phyloP scores from a whole-genome alignment of 495 filamentous ascomycete genomes.

The Aspergillus affinis region DNA sequence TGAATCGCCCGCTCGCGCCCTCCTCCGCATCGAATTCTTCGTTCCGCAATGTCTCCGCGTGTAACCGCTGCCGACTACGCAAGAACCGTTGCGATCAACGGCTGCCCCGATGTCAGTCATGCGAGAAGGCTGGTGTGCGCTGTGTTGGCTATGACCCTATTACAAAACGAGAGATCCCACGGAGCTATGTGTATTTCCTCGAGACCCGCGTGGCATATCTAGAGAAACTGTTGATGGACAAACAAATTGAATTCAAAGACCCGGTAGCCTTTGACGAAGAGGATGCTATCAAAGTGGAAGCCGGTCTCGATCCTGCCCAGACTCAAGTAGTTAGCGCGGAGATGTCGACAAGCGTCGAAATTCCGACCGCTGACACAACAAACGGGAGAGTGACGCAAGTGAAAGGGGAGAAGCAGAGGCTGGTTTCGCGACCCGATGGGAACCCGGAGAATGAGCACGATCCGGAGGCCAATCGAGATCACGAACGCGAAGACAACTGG shows the following conservation, averaged over 20 bases:
- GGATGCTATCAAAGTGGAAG: constrained; percentile 38
- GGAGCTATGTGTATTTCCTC: constrained; percentile 93
- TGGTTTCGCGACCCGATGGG: constrained; percentile 34
- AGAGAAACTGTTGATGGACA: constrained; percentile 70
- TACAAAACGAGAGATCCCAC: constrained; percentile 88
- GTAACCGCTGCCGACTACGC: constrained; percentile 85
- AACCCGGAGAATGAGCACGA: constrained; percentile 25
- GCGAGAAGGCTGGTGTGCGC: constrained; percentile 83
- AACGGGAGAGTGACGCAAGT: constrained; percentile 22
- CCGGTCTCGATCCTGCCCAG: constrained; percentile 31
- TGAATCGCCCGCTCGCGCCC: constrained; percentile 18
- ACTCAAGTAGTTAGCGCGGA: constrained; percentile 18
- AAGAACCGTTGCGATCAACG: constrained; percentile 96
- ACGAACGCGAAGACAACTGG: constrained; percentile 55
- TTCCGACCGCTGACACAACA: constrained; percentile 13
- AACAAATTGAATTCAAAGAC: constrained; percentile 69
- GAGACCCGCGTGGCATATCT: constrained; percentile 83
- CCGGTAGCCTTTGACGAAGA: constrained; percentile 76
- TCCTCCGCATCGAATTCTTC: constrained; percentile 43
- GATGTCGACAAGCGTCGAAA: constrained; percentile 17
- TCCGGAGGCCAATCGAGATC: constrained; percentile 26
- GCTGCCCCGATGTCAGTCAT: constrained; percentile 83
- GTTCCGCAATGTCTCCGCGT: constrained; percentile 93
- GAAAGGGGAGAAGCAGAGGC: constrained; percentile 29
- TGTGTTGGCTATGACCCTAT: constrained; percentile 97